Evolutionary conservation across 2,329 filamentous ascomycete species (phyloP).

Genomic region (Aspergillus transmontanensis): DNA sequence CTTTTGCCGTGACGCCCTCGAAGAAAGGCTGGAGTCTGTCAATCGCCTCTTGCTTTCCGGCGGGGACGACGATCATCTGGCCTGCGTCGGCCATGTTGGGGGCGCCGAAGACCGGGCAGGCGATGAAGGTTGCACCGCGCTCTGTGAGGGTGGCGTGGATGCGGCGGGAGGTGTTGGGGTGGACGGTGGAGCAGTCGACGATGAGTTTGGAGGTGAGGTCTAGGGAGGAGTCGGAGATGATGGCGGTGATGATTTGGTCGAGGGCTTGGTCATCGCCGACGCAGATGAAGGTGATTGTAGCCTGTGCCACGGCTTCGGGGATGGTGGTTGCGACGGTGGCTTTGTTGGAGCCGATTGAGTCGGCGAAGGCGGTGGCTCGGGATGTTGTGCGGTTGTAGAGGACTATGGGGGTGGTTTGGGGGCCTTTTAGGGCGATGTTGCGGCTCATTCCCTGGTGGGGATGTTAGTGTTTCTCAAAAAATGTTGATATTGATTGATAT

Average conservation of each 20-base stretch:
- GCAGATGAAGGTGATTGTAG: constrained; percentile 81
- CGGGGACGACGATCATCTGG: constrained; percentile 71
- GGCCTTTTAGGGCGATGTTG: constrained; percentile 78
- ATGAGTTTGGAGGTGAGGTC: constrained; percentile 73
- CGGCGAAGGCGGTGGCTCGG: constrained; percentile 65
- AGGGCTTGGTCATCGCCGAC: constrained; percentile 78
- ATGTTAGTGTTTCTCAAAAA: constrained; percentile 11
- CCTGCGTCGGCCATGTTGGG: constrained; percentile 59
- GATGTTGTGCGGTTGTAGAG: constrained; percentile 77
- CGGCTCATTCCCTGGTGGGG: constrained; percentile 72
- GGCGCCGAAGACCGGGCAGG: constrained; percentile 59
- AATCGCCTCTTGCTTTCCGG: constrained; percentile 64
- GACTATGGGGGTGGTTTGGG: constrained; percentile 70
- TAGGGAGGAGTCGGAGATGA: constrained; percentile 49
- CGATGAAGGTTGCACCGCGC: constrained; percentile 73
- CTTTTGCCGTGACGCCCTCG: constrained; percentile 70
- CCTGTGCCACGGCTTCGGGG: constrained; percentile 64
- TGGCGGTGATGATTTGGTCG: constrained; percentile 60
- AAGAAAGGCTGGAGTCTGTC: constrained; percentile 70
- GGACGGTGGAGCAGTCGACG: constrained; percentile 84
- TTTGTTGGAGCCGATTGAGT: constrained; percentile 62
- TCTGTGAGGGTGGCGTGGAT: constrained; percentile 60
- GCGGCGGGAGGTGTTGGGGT: constrained; percentile 75
- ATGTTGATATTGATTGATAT: not conserved
- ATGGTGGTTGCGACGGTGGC: constrained; percentile 66